phyloP scores from a whole-genome alignment of 2,329 filamentous ascomycete genomes.

The Lojkania enalia region DNA sequence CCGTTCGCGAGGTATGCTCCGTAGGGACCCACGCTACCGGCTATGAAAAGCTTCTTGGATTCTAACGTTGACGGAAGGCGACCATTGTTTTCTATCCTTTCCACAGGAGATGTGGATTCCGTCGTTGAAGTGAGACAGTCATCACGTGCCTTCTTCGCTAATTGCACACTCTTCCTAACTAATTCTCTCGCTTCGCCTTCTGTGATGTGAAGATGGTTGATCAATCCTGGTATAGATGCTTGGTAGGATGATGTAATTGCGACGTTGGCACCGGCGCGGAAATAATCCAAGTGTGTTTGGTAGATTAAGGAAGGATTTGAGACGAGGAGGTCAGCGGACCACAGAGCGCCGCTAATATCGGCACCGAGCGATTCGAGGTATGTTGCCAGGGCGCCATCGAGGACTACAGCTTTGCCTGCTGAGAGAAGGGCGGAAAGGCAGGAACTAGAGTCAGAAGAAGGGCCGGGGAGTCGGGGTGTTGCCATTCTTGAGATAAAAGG shows the following conservation, averaged over 20 bases:
- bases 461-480: too few relatives aligned
- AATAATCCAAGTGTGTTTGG: conserved; percentile 51
- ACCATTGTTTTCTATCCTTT: too few relatives aligned
- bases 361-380: conserved; percentile 50
- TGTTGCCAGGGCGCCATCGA: conserved; percentile 54
- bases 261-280: conserved; percentile 49
- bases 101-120: conserved; percentile 3
- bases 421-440: conserved; percentile 23
- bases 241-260: conserved; percentile 55
- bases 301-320: conserved; percentile 48
- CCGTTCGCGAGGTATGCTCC: conserved; percentile 53
- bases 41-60: conserved; percentile 37
- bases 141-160: conserved; percentile 47
- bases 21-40: conserved; percentile 53
- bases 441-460: too few relatives aligned
- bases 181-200: conserved; percentile 40
- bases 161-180: conserved; percentile 46
- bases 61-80: conserved; percentile 4
- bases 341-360: conserved; percentile 48
- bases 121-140: conserved; percentile 24
- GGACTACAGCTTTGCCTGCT: conserved; percentile 36
- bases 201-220: conserved; percentile 41
- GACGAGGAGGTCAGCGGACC: conserved; percentile 50
- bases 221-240: conserved; percentile 48
- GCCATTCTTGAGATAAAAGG: too few relatives aligned